Evolutionary conservation across 2,329 filamentous ascomycete species (phyloP), one percentile per base, ranked within the genome.

Genomic region (Blastomyces emzantsi): DNA sequence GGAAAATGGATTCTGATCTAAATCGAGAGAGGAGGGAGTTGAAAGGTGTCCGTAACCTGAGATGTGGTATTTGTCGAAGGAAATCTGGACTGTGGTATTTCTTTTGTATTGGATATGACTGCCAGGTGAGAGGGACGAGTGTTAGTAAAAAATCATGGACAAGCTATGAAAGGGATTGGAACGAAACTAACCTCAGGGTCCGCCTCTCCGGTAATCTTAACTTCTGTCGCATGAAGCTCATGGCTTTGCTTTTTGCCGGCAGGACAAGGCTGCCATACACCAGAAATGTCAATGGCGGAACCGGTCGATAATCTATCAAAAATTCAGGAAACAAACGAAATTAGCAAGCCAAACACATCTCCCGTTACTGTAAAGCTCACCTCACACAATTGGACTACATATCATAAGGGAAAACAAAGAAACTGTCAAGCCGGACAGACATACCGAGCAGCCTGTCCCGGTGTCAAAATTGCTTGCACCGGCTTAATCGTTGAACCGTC

Each of bases 81-180:
- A 89, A 97, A 73, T 97, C 93, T 60, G 89, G 81, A 5, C 88
- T 90, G 70, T 97, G 92, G 70, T 94, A 96, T 77, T 97, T 97
- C 77, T 96, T 96, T 77, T 99, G 94, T 30, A 99, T 85, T 2
- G 94, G 94, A 73, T 90, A 96, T 66, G 87, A 90, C 90, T 97
- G 71, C 36, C 25, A 28, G 62, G 63, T 7, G 25, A 61, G 60
- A 47, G 55, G 64, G 47, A 43, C 41, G 52, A 58, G n/a, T 17
- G 39, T 59, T 25, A 59, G 56, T 30, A 9, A 54, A 63, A 22
- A 39, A 19, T 22, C 36, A 15, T 25, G 28, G 22, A 55, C 19
- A 7, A 17, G 41, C 41, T 43, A 39, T 60, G 45, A 15, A 39
- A 36, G 36, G 36, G 9, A 49, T 33, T 39, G 45, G 9, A 25